These are phyloP conservation scores for Trametes meyenii DNA, from an alignment of 768 basidiomycete genomes.

Conservation along the genomic window DNA sequence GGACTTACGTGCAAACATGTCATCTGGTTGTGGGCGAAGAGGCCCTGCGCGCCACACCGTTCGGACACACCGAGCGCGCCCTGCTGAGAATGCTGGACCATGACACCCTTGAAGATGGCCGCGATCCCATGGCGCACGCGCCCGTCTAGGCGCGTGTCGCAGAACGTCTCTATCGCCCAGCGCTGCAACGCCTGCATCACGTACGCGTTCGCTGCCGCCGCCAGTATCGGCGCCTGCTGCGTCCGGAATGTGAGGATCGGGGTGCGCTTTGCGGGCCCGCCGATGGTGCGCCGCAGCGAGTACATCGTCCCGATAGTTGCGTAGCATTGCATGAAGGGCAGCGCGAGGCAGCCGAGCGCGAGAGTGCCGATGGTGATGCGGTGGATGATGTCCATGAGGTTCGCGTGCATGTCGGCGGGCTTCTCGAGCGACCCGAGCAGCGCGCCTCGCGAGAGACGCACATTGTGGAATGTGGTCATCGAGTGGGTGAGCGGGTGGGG, in stretches of 20 bases:
- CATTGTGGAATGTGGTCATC: constrained; percentile 41
- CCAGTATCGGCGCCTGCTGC: constrained; percentile 44
- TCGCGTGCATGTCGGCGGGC: constrained; percentile 23
- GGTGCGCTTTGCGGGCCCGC: constrained; percentile 1
- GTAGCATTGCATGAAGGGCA: constrained; percentile 31
- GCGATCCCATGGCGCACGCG: constrained; percentile 34
- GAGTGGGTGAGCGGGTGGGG: constrained; percentile 38
- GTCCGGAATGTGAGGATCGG: constrained; percentile 46
- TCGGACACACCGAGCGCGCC: constrained; percentile 34
- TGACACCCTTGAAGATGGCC: constrained; percentile 36
- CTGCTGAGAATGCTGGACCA: constrained; percentile 29
- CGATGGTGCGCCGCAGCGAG: constrained; percentile 35
- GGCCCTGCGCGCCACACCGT: constrained; percentile 48
- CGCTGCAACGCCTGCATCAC: constrained; percentile 40
- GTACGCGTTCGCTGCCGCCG: constrained; percentile 38
- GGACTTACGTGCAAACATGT: constrained; percentile 35
- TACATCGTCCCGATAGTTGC: constrained; percentile 36
- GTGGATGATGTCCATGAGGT: constrained; percentile 35
- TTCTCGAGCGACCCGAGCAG: constrained; percentile 34
- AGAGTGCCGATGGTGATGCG: constrained; percentile 40
- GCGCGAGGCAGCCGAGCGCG: constrained; percentile 28
- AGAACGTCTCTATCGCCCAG: constrained; percentile 32
- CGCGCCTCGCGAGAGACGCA: constrained; percentile 36
- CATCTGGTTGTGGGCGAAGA: constrained; percentile 44
- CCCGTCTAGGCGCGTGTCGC: constrained; percentile 27